Conservation (phyloP, 1,284 basidiomycete species). For the Dichomitus squalens region DNA sequence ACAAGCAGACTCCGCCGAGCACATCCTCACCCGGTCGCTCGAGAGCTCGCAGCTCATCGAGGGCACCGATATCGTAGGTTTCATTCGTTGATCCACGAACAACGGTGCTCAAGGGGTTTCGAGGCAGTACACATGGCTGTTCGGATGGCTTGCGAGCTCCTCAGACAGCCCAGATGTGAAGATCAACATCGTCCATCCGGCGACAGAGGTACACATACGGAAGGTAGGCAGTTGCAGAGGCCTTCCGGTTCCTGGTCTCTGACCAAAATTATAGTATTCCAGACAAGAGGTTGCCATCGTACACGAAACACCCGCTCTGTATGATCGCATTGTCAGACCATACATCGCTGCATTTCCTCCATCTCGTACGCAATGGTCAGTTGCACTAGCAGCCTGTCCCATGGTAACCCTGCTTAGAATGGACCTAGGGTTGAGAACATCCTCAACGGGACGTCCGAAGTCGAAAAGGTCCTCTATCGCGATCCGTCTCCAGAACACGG, state of each 20-base stretch:
- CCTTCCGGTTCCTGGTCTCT: background rate
- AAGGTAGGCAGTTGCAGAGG: constrained; percentile 50
- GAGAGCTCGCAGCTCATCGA: constrained; percentile 39
- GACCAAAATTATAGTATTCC: constrained; percentile 62
- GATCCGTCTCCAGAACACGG: constrained; percentile 55
- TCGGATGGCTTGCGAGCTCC: constrained; percentile 43
- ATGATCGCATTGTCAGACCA: constrained; percentile 69
- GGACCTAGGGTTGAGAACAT: constrained; percentile 83
- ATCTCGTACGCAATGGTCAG: constrained; percentile 81
- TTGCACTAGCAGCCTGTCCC: background rate
- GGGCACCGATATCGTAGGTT: constrained; percentile 49
- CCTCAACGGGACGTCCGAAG: constrained; percentile 79
- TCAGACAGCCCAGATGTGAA: constrained; percentile 47
- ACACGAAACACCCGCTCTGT: constrained; percentile 79
- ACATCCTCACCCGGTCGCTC: constrained; percentile 29
- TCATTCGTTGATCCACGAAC: too few relatives aligned
- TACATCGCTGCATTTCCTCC: constrained; percentile 79
- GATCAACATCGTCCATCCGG: constrained; percentile 81
- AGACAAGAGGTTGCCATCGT: constrained; percentile 76
- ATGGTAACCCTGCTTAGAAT: background rate
- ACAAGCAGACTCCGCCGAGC: constrained; percentile 34
- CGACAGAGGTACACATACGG: constrained; percentile 80
- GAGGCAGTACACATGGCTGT: constrained; percentile 44
- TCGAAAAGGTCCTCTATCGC: constrained; percentile 73
- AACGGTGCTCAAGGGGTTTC: too few relatives aligned